Evolutionary conservation across 2,329 filamentous ascomycete species (phyloP).

Genomic region (Ramichloridium luteum): DNA sequence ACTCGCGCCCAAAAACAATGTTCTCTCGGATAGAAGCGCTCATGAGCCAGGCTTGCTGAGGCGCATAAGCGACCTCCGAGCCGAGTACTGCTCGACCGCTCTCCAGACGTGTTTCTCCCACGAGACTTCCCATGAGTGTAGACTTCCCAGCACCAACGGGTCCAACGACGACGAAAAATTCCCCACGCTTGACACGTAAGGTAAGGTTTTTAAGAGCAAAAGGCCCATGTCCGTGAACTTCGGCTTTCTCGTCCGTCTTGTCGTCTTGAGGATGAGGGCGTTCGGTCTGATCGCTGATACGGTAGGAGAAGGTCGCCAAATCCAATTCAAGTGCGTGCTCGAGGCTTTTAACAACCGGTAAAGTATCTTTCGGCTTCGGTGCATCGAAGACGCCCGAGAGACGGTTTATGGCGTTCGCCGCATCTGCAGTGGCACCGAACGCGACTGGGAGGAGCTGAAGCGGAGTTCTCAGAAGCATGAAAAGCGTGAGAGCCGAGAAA

Average conservation of each 20-base stretch:
- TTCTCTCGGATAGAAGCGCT: constrained; percentile 73
- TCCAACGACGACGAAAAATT: no score
- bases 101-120: constrained; percentile 4
- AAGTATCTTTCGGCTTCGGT: background rate
- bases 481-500: constrained; percentile 3
- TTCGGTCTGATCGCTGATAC: background rate
- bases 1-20: constrained; percentile 66
- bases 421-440: constrained; percentile 4
- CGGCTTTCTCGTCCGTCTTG: no score
- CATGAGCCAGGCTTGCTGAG: constrained; percentile 87
- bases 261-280: no score
- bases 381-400: constrained; percentile 2
- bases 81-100: constrained; percentile 2
- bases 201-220: no score
- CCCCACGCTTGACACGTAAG: no score
- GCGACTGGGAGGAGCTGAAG: constrained; percentile 4
- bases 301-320: background rate
- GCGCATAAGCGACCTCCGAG: constrained; percentile 4
- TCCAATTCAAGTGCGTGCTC: background rate
- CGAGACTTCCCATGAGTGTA: constrained; percentile 3
- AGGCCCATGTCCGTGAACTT: no score
- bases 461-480: constrained; percentile 6
- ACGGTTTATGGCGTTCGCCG: constrained; percentile 4
- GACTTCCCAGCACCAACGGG: constrained; percentile 6
- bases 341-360: background rate